Base-by-base conservation (phyloP, 169 alveolate species). In the Plasmodium relictum region DNA sequence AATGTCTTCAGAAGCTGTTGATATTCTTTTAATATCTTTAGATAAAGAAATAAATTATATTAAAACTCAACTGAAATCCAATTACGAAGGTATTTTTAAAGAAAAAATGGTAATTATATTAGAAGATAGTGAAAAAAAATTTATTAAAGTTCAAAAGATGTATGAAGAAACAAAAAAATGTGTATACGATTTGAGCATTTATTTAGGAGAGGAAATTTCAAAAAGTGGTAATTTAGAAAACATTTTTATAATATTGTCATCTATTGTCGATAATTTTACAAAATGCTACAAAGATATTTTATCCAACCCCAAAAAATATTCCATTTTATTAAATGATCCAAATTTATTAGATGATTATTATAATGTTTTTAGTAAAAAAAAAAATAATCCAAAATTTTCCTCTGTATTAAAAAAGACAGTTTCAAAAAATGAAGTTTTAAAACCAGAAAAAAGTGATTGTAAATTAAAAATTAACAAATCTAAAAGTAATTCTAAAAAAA, bases 1-100 rank as follows among this genome's bases (percentile, higher is more conserved):
- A 65, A 86, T 86, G 92, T 86, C 92, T 12, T 86, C 92, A 7
- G 92, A 86, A 86, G 37, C 92, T 12, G 87, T 86, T 20, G 92
- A 86, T 86, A 86, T 86, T 63, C 26, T 86, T 6, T 74, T 86
- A n/a, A 26, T 45, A 2, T 86, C 87, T 44, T 62, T 86, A 39
- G 92, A 86, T 70, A 86, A 86, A 71, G 92, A 86, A 44, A 86
- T 86, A 18, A 86, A 45, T 24, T 70, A 58, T 62, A 41, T 86
- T 41, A 71, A 73, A 26, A 42, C 42, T 1, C 92, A 86, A 54
- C 31, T 72, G 52, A 56, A 86, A n/a, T 70, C 61, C 18, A 59
- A 45, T 20, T 86, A 70, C 61, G 92, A 86, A 86, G 88, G 58
- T 9, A 65, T 20, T 12, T 86, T 86, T 86, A 69, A 58, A 22